A percentile compares a stretch with the other conserved stretches of the same genome.
Evolutionary conservation across 768 basidiomycete species (phyloP).

Genomic region (Podaxis mareebaensis): DNA sequence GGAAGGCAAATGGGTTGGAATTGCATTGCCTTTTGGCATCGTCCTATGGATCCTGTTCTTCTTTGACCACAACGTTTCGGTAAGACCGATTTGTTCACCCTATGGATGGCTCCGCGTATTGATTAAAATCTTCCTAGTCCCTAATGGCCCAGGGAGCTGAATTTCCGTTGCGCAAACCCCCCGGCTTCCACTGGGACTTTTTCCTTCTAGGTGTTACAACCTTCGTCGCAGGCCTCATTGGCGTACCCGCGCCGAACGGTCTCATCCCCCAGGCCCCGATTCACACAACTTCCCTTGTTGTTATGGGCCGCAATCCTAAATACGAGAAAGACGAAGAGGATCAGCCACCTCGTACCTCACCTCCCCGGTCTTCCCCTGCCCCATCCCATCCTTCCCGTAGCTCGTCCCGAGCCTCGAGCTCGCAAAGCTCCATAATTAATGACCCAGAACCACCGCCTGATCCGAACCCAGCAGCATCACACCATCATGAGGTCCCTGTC

Average conservation of each 20-base stretch:
- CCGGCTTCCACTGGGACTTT: slow-evolving; percentile 86
- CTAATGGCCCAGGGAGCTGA: slow-evolving; percentile 89
- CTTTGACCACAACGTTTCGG: slow-evolving; percentile 94
- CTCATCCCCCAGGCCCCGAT: slow-evolving; percentile 88
- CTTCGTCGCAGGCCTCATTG: slow-evolving; percentile 84
- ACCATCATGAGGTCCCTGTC: slow-evolving; percentile 53
- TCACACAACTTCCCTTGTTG: slow-evolving; percentile 81
- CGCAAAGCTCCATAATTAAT: slow-evolving; percentile 12
- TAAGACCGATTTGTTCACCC: slow-evolving; percentile 33
- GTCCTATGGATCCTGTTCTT: slow-evolving; percentile 91
- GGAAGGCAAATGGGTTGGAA: slow-evolving; percentile 85
- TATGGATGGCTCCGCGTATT: slow-evolving; percentile 1
- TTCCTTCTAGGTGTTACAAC: slow-evolving; percentile 90
- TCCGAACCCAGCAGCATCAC: slow-evolving; percentile 23
- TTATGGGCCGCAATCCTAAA: slow-evolving; percentile 52
- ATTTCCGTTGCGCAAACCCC: slow-evolving; percentile 89
- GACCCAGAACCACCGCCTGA: slow-evolving; percentile 17
- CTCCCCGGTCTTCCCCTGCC: slow-evolving; percentile 12
- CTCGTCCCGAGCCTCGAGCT: slow-evolving; percentile 13
- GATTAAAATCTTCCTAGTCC: slow-evolving; percentile 48
- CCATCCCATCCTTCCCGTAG: background rate
- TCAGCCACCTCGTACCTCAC: background rate
- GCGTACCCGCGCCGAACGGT: slow-evolving; percentile 85
- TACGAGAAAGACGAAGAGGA: slow-evolving; percentile 35
- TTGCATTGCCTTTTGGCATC: slow-evolving; percentile 87